These are phyloP conservation scores for Rhizomucor miehei DNA, from an alignment of 371 early-diverging fungal genomes.

Conservation along the genomic window DNA sequence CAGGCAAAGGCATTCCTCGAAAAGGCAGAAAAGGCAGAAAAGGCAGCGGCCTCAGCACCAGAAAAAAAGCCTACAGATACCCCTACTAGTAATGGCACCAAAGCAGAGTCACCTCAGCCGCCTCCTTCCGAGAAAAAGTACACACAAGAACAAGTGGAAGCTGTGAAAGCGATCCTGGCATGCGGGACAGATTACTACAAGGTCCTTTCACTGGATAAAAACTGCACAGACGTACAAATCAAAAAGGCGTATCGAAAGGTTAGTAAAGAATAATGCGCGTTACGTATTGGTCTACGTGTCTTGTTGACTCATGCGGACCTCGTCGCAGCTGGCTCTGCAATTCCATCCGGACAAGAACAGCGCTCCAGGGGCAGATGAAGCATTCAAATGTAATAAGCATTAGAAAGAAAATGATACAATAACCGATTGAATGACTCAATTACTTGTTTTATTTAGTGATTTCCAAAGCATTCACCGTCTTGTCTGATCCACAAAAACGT, in stretches of 20 bases:
- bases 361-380: constrained; percentile 96
- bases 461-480: constrained; percentile 85
- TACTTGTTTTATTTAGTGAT: constrained; percentile 54
- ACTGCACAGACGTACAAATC: constrained; percentile 83
- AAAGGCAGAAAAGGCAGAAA: constrained; percentile 32
- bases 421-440: not conserved
- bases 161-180: constrained; percentile 73
- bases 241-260: constrained; percentile 97
- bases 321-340: constrained; percentile 78
- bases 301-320: constrained; percentile 1
- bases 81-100: constrained; percentile 12
- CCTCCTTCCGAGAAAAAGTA: constrained; percentile 51
- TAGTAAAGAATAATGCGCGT: constrained; percentile 3
- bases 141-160: constrained; percentile 76
- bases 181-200: constrained; percentile 84
- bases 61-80: constrained; percentile 13
- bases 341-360: constrained; percentile 98
- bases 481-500: constrained; percentile 85
- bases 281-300: not conserved
- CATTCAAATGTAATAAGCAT: constrained; percentile 80
- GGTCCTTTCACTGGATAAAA: constrained; percentile 82
- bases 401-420: not conserved
- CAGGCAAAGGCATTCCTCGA: constrained; percentile 61
- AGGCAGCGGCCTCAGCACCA: constrained; percentile 18
- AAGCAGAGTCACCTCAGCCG: constrained; percentile 1